phyloP scores from a whole-genome alignment of 352 stramenopile species.

The Lagenidium giganteum region DNA sequence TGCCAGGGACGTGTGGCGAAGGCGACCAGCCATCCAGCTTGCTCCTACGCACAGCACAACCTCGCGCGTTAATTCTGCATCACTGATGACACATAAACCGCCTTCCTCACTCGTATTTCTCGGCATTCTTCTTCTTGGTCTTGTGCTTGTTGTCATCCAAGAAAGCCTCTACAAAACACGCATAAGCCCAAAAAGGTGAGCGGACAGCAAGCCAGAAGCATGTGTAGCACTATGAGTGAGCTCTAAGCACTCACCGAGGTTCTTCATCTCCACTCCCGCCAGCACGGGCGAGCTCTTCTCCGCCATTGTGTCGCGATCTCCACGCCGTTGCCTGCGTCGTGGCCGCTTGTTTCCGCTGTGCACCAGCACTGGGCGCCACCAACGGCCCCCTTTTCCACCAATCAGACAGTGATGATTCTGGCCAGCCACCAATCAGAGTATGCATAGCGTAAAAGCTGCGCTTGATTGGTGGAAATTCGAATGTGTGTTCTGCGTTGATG shows the following conservation, averaged over 20 bases:
- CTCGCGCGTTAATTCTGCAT: too few relatives aligned
- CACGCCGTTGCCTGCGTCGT: not conserved
- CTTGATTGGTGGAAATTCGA: too few relatives aligned
- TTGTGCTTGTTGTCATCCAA: conserved; percentile 2
- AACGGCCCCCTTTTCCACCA: too few relatives aligned
- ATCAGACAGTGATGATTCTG: too few relatives aligned
- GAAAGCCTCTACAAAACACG: conserved; percentile 1
- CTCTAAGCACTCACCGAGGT: conserved; percentile 3
- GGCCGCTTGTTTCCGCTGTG: too few relatives aligned
- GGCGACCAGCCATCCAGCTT: conserved; percentile 64
- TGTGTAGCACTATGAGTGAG: too few relatives aligned
- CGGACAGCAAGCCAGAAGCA: not conserved
- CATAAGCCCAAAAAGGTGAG: not conserved
- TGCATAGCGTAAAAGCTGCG: too few relatives aligned
- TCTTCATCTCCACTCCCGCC: conserved; percentile 10
- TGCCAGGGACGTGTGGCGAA: too few relatives aligned
- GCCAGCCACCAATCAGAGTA: too few relatives aligned
- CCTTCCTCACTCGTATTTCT: conserved; percentile 4
- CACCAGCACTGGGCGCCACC: too few relatives aligned
- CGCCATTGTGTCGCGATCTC: conserved; percentile 1
- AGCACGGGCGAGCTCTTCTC: conserved; percentile 13
- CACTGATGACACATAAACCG: too few relatives aligned
- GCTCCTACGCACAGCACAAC: conserved; percentile 30
- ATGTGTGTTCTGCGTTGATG: too few relatives aligned
- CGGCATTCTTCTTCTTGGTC: conserved; percentile 1